These are phyloP conservation scores for Nemania bipapillata DNA, from an alignment of 2,329 filamentous ascomycete genomes.

Conservation along the genomic window DNA sequence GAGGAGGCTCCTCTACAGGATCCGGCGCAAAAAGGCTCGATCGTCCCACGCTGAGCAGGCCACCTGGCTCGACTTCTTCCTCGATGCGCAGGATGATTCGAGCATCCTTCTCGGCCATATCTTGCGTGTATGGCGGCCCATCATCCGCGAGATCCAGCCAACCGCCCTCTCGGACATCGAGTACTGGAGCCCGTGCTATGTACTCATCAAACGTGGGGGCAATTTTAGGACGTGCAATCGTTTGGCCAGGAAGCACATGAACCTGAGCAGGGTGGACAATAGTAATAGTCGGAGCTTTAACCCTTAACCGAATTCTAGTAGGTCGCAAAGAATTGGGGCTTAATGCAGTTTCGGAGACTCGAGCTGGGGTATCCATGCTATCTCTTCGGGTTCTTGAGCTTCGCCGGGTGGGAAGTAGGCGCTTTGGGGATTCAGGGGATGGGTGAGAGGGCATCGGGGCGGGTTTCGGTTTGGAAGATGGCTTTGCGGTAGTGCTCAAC, in stretches of 20 bases:
- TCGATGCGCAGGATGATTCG: constrained; percentile 74
- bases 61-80: constrained; percentile 77
- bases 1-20: constrained; percentile 74
- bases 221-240: constrained; percentile 59
- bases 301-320: constrained; percentile 61
- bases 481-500: constrained; percentile 37
- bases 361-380: constrained; percentile 45
- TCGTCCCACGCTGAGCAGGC: constrained; percentile 74
- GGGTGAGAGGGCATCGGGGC: constrained; percentile 57
- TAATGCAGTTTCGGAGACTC: constrained; percentile 39
- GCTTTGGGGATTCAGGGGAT: constrained; percentile 52
- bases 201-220: constrained; percentile 68
- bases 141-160: constrained; percentile 65
- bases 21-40: constrained; percentile 81
- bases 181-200: constrained; percentile 60
- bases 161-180: constrained; percentile 69
- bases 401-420: constrained; percentile 57
- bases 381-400: constrained; percentile 55
- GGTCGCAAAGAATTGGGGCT: constrained; percentile 44
- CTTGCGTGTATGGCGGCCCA: constrained; percentile 67
- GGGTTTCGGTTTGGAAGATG: constrained; percentile 51
- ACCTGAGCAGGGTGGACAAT: constrained; percentile 69
- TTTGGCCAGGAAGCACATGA: constrained; percentile 56
- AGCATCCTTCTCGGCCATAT: constrained; percentile 75
- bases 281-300: constrained; percentile 63